phyloP scores from a whole-genome alignment of 1,284 basidiomycete genomes.

The Apiotrichum porosum region DNA sequence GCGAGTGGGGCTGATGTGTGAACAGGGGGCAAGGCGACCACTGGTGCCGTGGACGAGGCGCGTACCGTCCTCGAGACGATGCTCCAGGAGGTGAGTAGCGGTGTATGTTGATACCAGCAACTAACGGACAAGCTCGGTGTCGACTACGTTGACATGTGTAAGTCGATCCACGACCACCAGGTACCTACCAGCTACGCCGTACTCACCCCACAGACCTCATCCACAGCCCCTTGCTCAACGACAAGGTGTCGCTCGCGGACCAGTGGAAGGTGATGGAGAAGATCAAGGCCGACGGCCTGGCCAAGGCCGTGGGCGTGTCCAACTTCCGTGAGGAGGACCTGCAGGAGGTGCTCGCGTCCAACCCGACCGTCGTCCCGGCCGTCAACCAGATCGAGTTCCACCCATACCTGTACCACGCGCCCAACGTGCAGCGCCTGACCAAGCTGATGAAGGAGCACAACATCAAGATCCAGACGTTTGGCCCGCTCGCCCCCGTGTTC shows the following conservation, averaged over 20 bases:
- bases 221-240: slow-evolving; percentile 55
- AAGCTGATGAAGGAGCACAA: slow-evolving; percentile 58
- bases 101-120: too few species aligned
- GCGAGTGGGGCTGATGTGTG: neutral
- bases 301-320: slow-evolving; percentile 76
- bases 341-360: slow-evolving; percentile 55
- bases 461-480: slow-evolving; percentile 66
- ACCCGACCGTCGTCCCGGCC: slow-evolving; percentile 58
- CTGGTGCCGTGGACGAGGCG: slow-evolving; percentile 23
- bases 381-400: slow-evolving; percentile 80
- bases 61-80: slow-evolving; percentile 36
- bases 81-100: too few species aligned
- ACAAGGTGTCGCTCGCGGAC: slow-evolving; percentile 19
- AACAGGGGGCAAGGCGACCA: slow-evolving; percentile 11
- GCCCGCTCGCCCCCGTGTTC: slow-evolving; percentile 47
- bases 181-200: too few species aligned
- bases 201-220: slow-evolving; percentile 61
- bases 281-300: slow-evolving; percentile 61
- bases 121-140: slow-evolving; percentile 54
- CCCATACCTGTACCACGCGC: slow-evolving; percentile 65
- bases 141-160: slow-evolving; percentile 59
- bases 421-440: slow-evolving; percentile 54
- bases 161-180: too few species aligned
- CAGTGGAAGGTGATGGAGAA: slow-evolving; percentile 69
- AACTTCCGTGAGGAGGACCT: slow-evolving; percentile 70